A percentile compares a stretch with the other conserved stretches of the same genome.
Conservation (phyloP, 2,329 filamentous ascomycete species). For the Fusarium irregulare region DNA sequence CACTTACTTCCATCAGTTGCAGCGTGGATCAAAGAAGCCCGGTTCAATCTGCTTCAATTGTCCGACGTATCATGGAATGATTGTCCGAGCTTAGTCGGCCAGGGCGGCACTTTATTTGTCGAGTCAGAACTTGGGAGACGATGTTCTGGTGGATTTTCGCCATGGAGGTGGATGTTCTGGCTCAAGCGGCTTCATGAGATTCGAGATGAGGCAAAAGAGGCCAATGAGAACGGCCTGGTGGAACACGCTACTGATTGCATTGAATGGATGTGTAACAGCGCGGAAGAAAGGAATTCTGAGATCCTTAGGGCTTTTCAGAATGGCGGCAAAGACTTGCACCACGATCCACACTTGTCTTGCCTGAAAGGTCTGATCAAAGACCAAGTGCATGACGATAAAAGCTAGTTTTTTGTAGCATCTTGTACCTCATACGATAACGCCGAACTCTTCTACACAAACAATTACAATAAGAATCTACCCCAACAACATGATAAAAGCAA, state of each 20-base stretch:
- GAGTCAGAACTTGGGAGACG: neutral
- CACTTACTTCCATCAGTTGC: neutral
- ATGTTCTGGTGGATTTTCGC: neutral
- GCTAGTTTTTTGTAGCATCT: neutral
- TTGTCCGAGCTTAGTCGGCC: neutral
- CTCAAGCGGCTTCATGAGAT: neutral
- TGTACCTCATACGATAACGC: too few relatives aligned
- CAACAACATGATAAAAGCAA: too few relatives aligned
- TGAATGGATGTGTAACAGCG: neutral
- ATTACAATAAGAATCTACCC: too few relatives aligned
- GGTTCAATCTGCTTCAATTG: neutral
- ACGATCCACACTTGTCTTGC: neutral
- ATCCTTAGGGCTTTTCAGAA: neutral
- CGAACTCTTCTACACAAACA: too few relatives aligned
- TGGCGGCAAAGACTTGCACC: neutral
- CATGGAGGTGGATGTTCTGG: slow-evolving; percentile 1
- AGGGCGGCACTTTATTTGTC: neutral
- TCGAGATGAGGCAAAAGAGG: neutral
- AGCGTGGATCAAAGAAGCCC: neutral
- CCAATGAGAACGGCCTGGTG: neutral
- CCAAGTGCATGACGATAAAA: neutral
- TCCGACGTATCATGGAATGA: neutral
- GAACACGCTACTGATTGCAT: neutral
- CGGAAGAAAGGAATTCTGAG: neutral
- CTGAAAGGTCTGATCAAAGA: neutral